Conservation (phyloP, 2,329 filamentous ascomycete species). For the Ophiostoma sp. region DNA sequence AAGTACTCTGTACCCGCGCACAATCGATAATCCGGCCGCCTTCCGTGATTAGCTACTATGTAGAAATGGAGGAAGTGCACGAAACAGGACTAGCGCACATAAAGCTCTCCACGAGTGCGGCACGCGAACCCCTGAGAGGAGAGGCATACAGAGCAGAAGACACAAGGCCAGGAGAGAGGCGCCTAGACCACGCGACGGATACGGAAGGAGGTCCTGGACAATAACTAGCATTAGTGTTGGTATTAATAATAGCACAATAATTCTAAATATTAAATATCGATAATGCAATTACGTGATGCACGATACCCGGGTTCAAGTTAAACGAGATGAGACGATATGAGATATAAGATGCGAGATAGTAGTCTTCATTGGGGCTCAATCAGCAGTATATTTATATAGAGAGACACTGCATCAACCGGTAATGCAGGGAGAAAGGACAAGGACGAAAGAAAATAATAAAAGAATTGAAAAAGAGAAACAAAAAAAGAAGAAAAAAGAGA, state of each 20-base stretch:
- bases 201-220: neutral
- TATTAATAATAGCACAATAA: neutral
- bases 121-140: slow-evolving; percentile 10
- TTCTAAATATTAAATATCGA: neutral
- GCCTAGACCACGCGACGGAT: slow-evolving; percentile 1
- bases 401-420: slow-evolving; percentile 20
- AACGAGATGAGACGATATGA: neutral
- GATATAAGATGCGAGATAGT: neutral
- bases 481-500: neutral
- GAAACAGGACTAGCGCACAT: neutral
- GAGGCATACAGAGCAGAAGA: neutral
- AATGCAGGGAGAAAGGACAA: slow-evolving; percentile 3
- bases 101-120: neutral
- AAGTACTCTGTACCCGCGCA: neutral
- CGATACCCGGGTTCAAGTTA: neutral
- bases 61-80: neutral
- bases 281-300: neutral
- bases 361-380: neutral
- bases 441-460: neutral
- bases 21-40: slow-evolving; percentile 14
- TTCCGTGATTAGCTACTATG: neutral
- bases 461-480: neutral
- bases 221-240: neutral
- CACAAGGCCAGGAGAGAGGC: neutral
- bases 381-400: neutral